Evolutionary conservation across 768 basidiomycete genomes (phyloP).

Genomic region (Porphyrellus cyaneotinctus): DNA sequence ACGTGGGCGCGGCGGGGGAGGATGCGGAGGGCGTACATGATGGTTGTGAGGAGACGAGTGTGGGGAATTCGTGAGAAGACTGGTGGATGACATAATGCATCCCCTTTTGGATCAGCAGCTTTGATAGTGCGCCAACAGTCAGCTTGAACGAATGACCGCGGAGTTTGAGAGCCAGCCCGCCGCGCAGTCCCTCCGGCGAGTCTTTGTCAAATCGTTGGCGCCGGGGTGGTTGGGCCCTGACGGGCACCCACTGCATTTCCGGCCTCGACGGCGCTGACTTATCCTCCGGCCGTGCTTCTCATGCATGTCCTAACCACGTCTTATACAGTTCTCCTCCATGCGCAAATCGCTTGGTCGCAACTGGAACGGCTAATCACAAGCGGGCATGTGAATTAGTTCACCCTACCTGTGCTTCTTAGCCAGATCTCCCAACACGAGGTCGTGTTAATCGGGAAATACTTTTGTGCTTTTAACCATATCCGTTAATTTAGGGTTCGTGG

Average conservation of each 20-base stretch:
- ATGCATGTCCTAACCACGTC: slow-evolving; percentile 1
- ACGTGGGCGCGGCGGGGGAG: neutral
- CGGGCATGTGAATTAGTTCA: slow-evolving; percentile 7
- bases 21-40: slow-evolving; percentile 18
- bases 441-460: slow-evolving; percentile 25
- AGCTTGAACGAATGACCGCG: slow-evolving; percentile 3
- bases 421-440: slow-evolving; percentile 24
- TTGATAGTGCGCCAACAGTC: neutral
- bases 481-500: slow-evolving; percentile 30
- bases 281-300: slow-evolving; percentile 8
- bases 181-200: slow-evolving; percentile 1
- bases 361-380: slow-evolving; percentile 15
- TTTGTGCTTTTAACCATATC: slow-evolving; percentile 25
- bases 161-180: slow-evolving; percentile 1
- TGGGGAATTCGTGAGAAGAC: slow-evolving; percentile 24
- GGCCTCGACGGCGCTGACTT: slow-evolving; percentile 20
- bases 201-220: slow-evolving; percentile 1
- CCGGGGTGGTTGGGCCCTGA: slow-evolving; percentile 10
- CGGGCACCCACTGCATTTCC: slow-evolving; percentile 17
- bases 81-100: slow-evolving; percentile 27
- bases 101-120: neutral
- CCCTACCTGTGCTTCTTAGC: slow-evolving; percentile 13
- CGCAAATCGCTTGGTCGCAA: slow-evolving; percentile 18
- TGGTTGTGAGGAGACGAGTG: slow-evolving; percentile 16
- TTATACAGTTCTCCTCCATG: slow-evolving; percentile 2